phyloP scores from a whole-genome alignment of 148 eudicot genomes.

The Persicaria tinctoria region DNA sequence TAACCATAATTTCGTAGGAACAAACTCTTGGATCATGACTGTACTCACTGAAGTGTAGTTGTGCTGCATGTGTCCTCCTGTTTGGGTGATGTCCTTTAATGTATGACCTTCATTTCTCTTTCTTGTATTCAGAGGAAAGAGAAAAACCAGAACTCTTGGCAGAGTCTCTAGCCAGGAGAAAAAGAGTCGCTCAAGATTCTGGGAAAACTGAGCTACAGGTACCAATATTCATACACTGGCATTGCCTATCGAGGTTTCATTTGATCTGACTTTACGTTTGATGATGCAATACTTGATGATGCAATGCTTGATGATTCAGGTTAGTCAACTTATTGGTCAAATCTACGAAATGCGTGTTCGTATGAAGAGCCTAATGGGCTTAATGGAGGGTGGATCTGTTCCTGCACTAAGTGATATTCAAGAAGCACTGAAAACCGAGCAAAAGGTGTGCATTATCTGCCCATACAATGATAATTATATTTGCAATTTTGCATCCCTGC shows the following conservation, averaged over 20 bases:
- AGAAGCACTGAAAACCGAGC: constrained; percentile 73
- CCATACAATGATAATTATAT: background rate
- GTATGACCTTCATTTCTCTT: background rate
- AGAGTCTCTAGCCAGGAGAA: constrained; percentile 77
- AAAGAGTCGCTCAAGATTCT: constrained; percentile 84
- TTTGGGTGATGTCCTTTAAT: background rate
- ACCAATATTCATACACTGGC: constrained; percentile 1
- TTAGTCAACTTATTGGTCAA: constrained; percentile 91
- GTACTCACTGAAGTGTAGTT: background rate
- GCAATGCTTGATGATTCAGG: constrained; percentile 38
- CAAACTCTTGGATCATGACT: background rate
- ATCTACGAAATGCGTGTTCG: constrained; percentile 94
- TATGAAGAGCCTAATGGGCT: constrained; percentile 96
- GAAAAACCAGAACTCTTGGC: constrained; percentile 93
- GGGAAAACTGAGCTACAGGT: constrained; percentile 98
- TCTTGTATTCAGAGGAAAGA: constrained; percentile 61
- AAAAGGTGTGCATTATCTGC: constrained; percentile 35
- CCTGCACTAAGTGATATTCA: constrained; percentile 76
- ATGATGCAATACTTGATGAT: constrained; percentile 13
- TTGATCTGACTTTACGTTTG: background rate
- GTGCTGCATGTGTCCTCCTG: background rate
- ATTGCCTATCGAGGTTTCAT: background rate
- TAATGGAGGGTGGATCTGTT: constrained; percentile 90
- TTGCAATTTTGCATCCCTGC: background rate
- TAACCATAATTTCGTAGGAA: background rate